A percentile compares a stretch with the other conserved stretches of the same genome.
phyloP scores from a whole-genome alignment of 257 asterid species.

The Scutellaria barbata region DNA sequence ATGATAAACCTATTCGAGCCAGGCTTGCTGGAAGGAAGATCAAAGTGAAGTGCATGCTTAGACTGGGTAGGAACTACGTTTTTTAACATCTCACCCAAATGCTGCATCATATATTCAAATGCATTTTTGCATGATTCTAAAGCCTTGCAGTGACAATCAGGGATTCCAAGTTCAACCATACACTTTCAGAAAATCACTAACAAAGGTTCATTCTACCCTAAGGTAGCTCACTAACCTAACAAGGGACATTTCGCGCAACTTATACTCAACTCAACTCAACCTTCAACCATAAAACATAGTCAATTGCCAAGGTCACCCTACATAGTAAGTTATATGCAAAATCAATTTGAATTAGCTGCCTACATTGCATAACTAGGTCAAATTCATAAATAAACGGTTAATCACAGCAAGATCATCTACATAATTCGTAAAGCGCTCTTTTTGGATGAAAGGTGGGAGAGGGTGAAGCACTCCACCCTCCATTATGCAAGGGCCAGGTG shows the following conservation, averaged over 20 bases:
- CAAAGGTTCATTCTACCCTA: background rate
- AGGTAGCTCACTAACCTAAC: constrained; percentile 2
- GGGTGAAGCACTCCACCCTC: too few relatives aligned
- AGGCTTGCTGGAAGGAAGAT: background rate
- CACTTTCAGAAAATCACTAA: background rate
- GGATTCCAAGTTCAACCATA: background rate
- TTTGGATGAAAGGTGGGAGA: too few relatives aligned
- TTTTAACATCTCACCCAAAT: background rate
- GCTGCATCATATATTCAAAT: background rate
- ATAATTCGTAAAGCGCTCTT: background rate
- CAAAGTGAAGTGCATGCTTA: background rate
- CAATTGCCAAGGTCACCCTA: constrained; percentile 10
- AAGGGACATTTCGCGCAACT: background rate
- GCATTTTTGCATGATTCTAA: background rate
- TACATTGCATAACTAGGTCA: constrained; percentile 6
- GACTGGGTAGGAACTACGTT: background rate
- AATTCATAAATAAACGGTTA: background rate
- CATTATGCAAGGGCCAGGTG: background rate
- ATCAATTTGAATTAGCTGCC: background rate
- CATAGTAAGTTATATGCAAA: background rate
- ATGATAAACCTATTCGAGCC: background rate
- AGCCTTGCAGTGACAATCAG: background rate
- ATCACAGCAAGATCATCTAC: background rate
- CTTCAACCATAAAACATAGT: background rate
- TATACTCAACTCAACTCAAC: background rate